Evolutionary conservation across 495 filamentous ascomycete species (phyloP).

Genomic region (Massariosphaeria phaeospora): DNA sequence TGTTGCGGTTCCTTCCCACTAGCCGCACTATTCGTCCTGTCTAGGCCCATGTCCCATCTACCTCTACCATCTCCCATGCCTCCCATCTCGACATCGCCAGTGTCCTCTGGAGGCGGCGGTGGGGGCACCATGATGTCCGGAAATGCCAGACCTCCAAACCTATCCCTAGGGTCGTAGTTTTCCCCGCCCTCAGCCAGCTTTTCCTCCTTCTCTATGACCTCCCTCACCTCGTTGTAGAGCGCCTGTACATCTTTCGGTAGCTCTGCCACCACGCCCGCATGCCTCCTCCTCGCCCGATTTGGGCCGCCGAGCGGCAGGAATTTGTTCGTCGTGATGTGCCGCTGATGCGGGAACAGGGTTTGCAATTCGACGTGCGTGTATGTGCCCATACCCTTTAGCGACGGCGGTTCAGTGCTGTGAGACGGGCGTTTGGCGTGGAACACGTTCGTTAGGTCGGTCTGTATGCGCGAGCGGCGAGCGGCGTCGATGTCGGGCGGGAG

Average conservation of each 20-base stretch:
- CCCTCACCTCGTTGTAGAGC: neutral
- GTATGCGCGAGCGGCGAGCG: neutral
- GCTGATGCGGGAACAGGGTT: neutral
- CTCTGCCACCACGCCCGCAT: neutral
- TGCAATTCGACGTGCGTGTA: neutral
- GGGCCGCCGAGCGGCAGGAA: slow-evolving; percentile 1
- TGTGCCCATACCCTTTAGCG: neutral
- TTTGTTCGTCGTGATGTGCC: neutral
- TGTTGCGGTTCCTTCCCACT: too few species aligned
- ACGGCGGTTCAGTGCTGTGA: neutral
- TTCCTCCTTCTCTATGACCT: neutral
- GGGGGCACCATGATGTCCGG: neutral
- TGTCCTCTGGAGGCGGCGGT: neutral
- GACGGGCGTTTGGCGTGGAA: neutral
- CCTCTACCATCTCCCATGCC: too few species aligned
- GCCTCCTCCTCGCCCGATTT: neutral
- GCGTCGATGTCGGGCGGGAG: neutral
- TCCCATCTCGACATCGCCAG: too few species aligned
- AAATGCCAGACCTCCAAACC: neutral
- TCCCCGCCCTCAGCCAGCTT: neutral
- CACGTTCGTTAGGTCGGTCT: neutral
- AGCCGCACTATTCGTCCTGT: too few species aligned
- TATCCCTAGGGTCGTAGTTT: neutral
- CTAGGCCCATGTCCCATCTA: too few species aligned
- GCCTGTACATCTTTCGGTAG: neutral